Conservation (phyloP, 208 protist genomes). For the Crithidia bombi region DNA sequence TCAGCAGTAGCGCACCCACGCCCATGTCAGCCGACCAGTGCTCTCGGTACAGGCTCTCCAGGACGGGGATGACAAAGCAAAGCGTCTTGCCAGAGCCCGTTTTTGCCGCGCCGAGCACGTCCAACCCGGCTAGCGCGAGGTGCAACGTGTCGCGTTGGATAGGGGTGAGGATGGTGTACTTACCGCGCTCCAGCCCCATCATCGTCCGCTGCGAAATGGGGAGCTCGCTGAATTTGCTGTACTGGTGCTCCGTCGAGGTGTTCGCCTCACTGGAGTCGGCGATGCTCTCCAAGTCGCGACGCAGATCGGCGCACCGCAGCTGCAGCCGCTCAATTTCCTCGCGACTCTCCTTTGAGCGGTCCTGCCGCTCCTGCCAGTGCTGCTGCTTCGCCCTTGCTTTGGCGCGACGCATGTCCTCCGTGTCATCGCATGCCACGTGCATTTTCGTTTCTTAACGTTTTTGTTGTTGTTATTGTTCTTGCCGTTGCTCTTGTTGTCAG, state of each 20-base stretch:
- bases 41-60: slow-evolving; percentile 94
- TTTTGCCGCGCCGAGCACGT: slow-evolving; percentile 98
- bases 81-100: slow-evolving; percentile 99
- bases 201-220: slow-evolving; percentile 92
- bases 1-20: slow-evolving; percentile 97
- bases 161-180: slow-evolving; percentile 95
- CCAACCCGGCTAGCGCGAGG: slow-evolving; percentile 94
- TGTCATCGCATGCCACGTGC: slow-evolving; percentile 40
- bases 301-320: slow-evolving; percentile 47
- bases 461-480: slow-evolving; percentile 1
- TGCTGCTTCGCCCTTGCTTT: slow-evolving; percentile 66
- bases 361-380: slow-evolving; percentile 83
- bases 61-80: slow-evolving; percentile 97
- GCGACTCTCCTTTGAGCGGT: slow-evolving; percentile 74
- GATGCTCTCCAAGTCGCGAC: slow-evolving; percentile 47
- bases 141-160: slow-evolving; percentile 96
- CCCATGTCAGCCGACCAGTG: slow-evolving; percentile 93
- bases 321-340: slow-evolving; percentile 69
- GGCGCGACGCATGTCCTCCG: slow-evolving; percentile 36
- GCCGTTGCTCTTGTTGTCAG: not conserved
- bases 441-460: slow-evolving; percentile 3
- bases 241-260: slow-evolving; percentile 43
- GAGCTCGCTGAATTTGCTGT: slow-evolving; percentile 83
- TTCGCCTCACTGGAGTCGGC: slow-evolving; percentile 53
- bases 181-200: slow-evolving; percentile 89